Evolutionary conservation across 1,139 yeast genomes (phyloP), one percentile per base, ranked within the genome.

Genomic region (Hansenula anomala): DNA sequence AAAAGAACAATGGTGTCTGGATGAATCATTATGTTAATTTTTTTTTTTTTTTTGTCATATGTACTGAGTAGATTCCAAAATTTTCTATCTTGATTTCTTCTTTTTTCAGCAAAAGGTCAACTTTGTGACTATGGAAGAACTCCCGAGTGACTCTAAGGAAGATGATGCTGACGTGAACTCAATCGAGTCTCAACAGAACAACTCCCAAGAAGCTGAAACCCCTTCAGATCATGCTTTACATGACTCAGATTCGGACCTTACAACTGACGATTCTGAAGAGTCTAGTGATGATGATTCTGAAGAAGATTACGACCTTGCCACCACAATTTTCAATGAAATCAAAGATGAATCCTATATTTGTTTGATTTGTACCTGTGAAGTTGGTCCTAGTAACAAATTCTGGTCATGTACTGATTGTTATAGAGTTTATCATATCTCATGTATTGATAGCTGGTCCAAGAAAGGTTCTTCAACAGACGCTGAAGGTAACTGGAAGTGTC

Each of bases 361-460:
- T 61, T 68, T 88, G 57, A 88, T 88, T 18, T 88, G 96, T 59
- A 86, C 96, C 0, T 79, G 84, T 28, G 95, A 86, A 50, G 73
- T 88, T 44, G 89, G 81, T 44, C 67, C 73, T n/a, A 61, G 66
- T 11, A 80, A 88, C 29, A 64, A 71, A 40, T 71, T 87, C 39
- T 88, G 94, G 89, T 75, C 87, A 5, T 88, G 96, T 58, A 61
- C 63, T 14, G 67, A 66, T 37, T 88, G 96, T 58, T 81, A 67
- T 54, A 65, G 96, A 45, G 95, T 85, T 1, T 88, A 85, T 57
- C 96, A 88, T 57, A 65, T 85, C 40, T 82, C 78, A 14, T 88
- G 96, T 63, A 81, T 88, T 41, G 64, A 73, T 40, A 88, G 80
- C 46, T 88, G 96, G 96, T 92, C 95, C 6, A 61, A 63, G 26